Percentiles rank a stretch among this genome's conserved stretches.
Conservation (phyloP, 306 rosid species). For the Prinsepia uniflora region DNA sequence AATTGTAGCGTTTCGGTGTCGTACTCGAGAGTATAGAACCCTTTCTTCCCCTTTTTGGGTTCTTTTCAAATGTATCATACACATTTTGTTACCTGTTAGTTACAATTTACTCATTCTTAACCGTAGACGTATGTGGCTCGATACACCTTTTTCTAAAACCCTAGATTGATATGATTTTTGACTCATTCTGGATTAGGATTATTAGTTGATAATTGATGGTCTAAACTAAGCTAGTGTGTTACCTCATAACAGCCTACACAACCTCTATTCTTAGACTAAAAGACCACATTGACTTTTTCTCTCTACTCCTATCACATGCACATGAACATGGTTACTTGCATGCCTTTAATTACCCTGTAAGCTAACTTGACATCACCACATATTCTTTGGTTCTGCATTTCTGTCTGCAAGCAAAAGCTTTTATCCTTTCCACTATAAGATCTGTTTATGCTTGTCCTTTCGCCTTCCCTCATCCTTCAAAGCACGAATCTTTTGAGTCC, state of each 20-base stretch:
- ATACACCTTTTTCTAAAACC: no score
- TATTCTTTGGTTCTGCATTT: not conserved
- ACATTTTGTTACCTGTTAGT: not conserved
- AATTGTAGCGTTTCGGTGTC: not conserved
- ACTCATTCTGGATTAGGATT: not conserved
- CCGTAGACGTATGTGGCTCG: no score
- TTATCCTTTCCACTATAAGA: slow-evolving; percentile 8
- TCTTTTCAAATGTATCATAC: not conserved
- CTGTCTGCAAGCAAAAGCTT: slow-evolving; percentile 26
- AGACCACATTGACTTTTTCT: slow-evolving; percentile 13
- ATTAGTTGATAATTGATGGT: not conserved
- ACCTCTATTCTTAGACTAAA: not conserved
- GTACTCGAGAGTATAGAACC: not conserved
- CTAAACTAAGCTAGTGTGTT: not conserved
- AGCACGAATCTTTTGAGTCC: no score
- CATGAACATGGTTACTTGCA: slow-evolving; percentile 3
- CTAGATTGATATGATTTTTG: not conserved
- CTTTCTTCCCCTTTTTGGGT: not conserved
- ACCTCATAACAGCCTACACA: not conserved
- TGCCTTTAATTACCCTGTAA: slow-evolving; percentile 17
- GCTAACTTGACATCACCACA: not conserved
- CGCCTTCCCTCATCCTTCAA: not conserved
- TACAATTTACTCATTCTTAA: not conserved
- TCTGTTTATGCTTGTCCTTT: not conserved
- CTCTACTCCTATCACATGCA: slow-evolving; percentile 9